These are phyloP conservation scores for Cladosporium austrohemisphaericum DNA, from an alignment of 2,329 filamentous ascomycete genomes.

Conservation along the genomic window DNA sequence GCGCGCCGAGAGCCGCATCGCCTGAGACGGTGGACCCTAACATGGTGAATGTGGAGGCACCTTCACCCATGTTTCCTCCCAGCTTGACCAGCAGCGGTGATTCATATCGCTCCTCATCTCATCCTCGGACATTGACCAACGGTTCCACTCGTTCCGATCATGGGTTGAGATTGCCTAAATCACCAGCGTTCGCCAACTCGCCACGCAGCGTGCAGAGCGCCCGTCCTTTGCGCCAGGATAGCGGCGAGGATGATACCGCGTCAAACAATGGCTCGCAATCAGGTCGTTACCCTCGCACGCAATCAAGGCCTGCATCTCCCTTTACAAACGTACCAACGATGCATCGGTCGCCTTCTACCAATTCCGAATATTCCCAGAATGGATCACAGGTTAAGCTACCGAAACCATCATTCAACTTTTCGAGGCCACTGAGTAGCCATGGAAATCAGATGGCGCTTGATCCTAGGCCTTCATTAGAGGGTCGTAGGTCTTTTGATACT, in stretches of 20 bases:
- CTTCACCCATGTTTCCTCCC: constrained; percentile 38
- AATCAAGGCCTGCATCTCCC: constrained; percentile 59
- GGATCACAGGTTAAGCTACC: constrained; percentile 52
- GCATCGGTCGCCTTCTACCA: constrained; percentile 76
- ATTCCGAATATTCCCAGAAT: constrained; percentile 71
- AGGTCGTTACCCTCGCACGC: constrained; percentile 62
- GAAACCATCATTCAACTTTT: constrained; percentile 86
- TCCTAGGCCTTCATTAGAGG: constrained; percentile 27
- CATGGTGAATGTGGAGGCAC: constrained; percentile 39
- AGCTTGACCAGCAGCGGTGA: constrained; percentile 35
- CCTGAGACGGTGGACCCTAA: constrained; percentile 44
- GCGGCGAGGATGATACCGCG: constrained; percentile 59
- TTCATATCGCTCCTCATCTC: constrained; percentile 35
- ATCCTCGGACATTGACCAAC: constrained; percentile 40
- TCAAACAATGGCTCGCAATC: constrained; percentile 57
- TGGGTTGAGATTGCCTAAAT: constrained; percentile 29
- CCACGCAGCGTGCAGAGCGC: constrained; percentile 43
- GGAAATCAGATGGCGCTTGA: constrained; percentile 37
- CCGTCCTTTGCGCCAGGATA: constrained; percentile 45
- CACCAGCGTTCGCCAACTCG: constrained; percentile 40
- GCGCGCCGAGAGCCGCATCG: constrained; percentile 42
- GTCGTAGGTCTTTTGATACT: constrained; percentile 22
- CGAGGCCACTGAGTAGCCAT: constrained; percentile 76
- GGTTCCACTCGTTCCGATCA: constrained; percentile 32
- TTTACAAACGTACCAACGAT: constrained; percentile 57